Evolutionary conservation across 129 eudicot species (phyloP).

Genomic region (Ambrosia artemisiifolia): DNA sequence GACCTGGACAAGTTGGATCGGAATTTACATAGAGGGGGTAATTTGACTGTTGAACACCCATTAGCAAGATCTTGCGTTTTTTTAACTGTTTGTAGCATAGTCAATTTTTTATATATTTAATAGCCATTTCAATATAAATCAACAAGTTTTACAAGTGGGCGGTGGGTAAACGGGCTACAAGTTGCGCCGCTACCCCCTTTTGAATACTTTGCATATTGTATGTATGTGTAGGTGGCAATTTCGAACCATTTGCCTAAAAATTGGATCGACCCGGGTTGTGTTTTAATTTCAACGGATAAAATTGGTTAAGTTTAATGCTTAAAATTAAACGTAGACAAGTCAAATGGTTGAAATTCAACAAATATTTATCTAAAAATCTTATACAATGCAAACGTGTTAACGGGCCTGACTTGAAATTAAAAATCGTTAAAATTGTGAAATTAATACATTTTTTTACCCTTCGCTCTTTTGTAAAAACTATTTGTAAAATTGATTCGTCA

Average conservation of each 20-base stretch:
- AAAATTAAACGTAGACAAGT: background rate
- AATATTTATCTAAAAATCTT: too few relatives aligned
- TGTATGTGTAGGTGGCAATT: background rate
- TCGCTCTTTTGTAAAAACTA: too few relatives aligned
- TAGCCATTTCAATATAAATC: too few relatives aligned
- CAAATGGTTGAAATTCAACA: background rate
- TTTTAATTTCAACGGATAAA: background rate
- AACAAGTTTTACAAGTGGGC: too few relatives aligned
- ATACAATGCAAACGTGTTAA: too few relatives aligned
- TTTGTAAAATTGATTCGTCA: too few relatives aligned
- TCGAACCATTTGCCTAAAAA: background rate
- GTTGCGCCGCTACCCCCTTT: too few relatives aligned
- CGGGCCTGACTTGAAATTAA: too few relatives aligned
- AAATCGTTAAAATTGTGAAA: too few relatives aligned
- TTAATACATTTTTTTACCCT: too few relatives aligned
- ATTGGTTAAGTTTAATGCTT: background rate
- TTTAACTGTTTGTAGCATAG: background rate
- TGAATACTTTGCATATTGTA: too few relatives aligned
- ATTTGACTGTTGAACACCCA: background rate
- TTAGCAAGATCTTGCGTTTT: background rate
- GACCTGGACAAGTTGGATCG: slow-evolving; percentile 94
- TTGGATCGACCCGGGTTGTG: background rate
- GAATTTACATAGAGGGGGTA: slow-evolving; percentile 87
- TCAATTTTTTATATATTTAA: background rate
- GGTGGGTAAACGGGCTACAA: too few relatives aligned